These are phyloP conservation scores for Fistulifera solaris DNA, from an alignment of 108 stramenopile species.

Conservation along the genomic window DNA sequence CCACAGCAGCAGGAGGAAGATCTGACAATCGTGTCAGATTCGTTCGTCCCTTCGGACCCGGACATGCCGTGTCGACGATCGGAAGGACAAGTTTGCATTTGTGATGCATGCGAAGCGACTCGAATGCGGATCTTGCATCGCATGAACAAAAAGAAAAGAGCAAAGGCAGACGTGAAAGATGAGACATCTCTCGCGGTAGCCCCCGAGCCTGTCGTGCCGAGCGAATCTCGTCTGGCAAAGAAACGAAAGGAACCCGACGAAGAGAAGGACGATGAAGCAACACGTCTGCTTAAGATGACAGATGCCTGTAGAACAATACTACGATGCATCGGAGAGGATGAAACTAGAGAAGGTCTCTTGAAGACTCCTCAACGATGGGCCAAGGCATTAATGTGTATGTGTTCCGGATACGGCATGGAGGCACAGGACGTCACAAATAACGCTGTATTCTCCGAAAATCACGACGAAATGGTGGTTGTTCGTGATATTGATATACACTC, in stretches of 20 bases:
- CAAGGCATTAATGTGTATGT: conserved; percentile 90
- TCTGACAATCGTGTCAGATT: conserved; percentile 4
- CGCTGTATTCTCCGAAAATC: conserved; percentile 88
- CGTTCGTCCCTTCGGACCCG: conserved; percentile 19
- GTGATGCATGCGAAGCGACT: conserved; percentile 31
- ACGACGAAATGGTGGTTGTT: conserved; percentile 95
- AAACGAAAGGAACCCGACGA: neutral
- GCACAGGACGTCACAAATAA: conserved; percentile 74
- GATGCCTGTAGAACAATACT: conserved; percentile 83
- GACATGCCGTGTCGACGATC: conserved; percentile 13
- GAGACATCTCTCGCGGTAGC: conserved; percentile 3
- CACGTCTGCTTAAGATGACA: conserved; percentile 65
- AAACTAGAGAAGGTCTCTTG: conserved; percentile 82
- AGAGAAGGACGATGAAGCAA: neutral
- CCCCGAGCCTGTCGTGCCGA: neutral
- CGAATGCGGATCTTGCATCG: conserved; percentile 23
- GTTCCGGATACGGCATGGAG: conserved; percentile 77
- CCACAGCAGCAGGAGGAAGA: neutral
- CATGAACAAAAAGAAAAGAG: conserved; percentile 6
- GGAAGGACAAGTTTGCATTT: conserved; percentile 31
- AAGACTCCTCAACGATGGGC: conserved; percentile 94
- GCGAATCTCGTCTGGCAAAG: neutral
- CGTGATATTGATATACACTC: conserved; percentile 93
- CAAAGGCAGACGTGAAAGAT: conserved; percentile 8
- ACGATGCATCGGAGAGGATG: conserved; percentile 95